Evolutionary conservation across 306 rosid genomes (phyloP).

Genomic region (Pueraria montana): DNA sequence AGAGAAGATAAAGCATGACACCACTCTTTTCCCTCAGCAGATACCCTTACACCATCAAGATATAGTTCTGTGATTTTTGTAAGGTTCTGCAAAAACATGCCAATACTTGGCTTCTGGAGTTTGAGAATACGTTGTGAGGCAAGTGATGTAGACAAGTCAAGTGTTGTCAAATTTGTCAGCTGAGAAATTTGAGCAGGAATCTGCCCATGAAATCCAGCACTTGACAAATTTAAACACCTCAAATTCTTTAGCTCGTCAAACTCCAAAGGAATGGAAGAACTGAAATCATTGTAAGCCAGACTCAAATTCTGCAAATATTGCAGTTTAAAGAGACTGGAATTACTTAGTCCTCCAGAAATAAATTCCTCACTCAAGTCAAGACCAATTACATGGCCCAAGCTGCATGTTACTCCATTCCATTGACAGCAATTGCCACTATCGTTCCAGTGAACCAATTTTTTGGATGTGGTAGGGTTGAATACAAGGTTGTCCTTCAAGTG

Average conservation of each 20-base stretch:
- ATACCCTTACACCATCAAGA: slow-evolving; percentile 57
- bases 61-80: slow-evolving; percentile 38
- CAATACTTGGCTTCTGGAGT: slow-evolving; percentile 42
- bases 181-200: slow-evolving; percentile 48
- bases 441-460: slow-evolving; percentile 45
- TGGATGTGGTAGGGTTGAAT: not conserved
- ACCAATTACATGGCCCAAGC: slow-evolving; percentile 22
- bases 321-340: slow-evolving; percentile 48
- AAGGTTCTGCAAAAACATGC: slow-evolving; percentile 46
- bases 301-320: slow-evolving; percentile 43
- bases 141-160: slow-evolving; percentile 36
- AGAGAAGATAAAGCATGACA: slow-evolving; percentile 41
- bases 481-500: slow-evolving; percentile 37
- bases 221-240: slow-evolving; percentile 40
- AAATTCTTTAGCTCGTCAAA: slow-evolving; percentile 37
- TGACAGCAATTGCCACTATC: slow-evolving; percentile 45
- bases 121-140: not conserved
- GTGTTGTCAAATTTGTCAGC: slow-evolving; percentile 44
- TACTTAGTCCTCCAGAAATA: slow-evolving; percentile 38
- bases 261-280: slow-evolving; percentile 38
- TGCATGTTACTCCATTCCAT: slow-evolving; percentile 64
- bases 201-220: slow-evolving; percentile 47
- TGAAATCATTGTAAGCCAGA: slow-evolving; percentile 41
- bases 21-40: slow-evolving; percentile 58
- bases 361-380: slow-evolving; percentile 47